A percentile compares a stretch with the other conserved stretches of the same genome.
Evolutionary conservation across 306 rosid genomes (phyloP).

Genomic region (Morella rubra): DNA sequence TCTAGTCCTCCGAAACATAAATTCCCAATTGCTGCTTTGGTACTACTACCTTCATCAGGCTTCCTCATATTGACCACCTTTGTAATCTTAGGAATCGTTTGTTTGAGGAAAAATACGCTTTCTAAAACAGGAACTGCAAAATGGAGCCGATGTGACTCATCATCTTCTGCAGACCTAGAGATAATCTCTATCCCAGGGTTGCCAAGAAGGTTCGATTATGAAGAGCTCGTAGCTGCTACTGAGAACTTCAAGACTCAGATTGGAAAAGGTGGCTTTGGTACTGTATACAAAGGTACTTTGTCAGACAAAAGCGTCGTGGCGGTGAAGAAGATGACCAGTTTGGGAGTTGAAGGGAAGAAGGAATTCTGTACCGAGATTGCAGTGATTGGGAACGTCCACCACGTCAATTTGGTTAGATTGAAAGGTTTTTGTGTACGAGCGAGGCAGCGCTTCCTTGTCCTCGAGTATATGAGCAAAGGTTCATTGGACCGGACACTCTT

Average conservation of each 20-base stretch:
- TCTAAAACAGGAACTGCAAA: constrained; percentile 35
- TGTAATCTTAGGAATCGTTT: constrained; percentile 32
- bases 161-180: constrained; percentile 60
- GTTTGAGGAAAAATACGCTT: constrained; percentile 46
- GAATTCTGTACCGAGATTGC: constrained; percentile 91
- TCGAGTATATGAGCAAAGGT: constrained; percentile 88
- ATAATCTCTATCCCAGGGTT: constrained; percentile 76
- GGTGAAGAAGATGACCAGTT: constrained; percentile 76
- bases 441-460: constrained; percentile 67
- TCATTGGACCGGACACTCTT: constrained; percentile 76
- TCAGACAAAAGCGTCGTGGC: constrained; percentile 72
- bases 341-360: constrained; percentile 77
- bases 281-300: constrained; percentile 72
- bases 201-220: constrained; percentile 69
- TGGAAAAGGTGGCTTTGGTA: constrained; percentile 86
- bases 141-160: constrained; percentile 45
- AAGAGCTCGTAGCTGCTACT: constrained; percentile 72
- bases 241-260: constrained; percentile 65
- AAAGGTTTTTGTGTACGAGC: constrained; percentile 82
- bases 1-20: constrained; percentile 11
- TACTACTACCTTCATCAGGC: constrained; percentile 58
- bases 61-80: constrained; percentile 42
- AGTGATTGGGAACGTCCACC: constrained; percentile 78
- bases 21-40: constrained; percentile 60
- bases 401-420: constrained; percentile 75